Conservation (phyloP, 208 protist species). For the Porcisia hertigi region DNA sequence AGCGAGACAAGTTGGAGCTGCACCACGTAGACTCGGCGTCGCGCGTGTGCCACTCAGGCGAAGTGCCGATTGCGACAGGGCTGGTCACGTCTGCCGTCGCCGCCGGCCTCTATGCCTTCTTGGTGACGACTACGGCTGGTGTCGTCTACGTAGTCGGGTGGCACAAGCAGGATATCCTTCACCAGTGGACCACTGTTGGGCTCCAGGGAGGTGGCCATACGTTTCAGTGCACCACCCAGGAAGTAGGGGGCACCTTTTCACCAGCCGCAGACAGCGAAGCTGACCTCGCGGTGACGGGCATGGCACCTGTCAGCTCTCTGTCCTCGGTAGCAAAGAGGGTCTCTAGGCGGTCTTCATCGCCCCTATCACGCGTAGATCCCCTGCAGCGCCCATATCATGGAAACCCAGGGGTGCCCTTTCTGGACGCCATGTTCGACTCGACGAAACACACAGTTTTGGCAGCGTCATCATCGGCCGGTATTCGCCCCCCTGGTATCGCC, state of each 20-base stretch:
- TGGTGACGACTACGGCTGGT: constrained; percentile 65
- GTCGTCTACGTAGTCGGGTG: constrained; percentile 69
- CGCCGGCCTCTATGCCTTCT: constrained; percentile 53
- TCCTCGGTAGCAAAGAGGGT: neutral
- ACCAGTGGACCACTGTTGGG: constrained; percentile 44
- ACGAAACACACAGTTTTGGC: neutral
- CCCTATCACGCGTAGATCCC: constrained; percentile 11
- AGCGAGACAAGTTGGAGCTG: constrained; percentile 17
- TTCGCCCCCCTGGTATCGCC: constrained; percentile 17
- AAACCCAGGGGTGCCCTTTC: neutral
- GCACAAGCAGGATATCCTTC: constrained; percentile 46
- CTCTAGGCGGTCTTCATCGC: neutral
- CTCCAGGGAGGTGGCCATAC: constrained; percentile 28
- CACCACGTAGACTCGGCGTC: constrained; percentile 33
- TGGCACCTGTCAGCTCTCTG: constrained; percentile 1
- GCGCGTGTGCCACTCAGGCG: constrained; percentile 42
- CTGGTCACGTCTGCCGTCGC: constrained; percentile 34
- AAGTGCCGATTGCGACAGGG: constrained; percentile 46
- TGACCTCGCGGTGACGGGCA: neutral
- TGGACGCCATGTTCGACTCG: neutral
- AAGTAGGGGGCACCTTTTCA: neutral
- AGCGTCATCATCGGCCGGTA: neutral
- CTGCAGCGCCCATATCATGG: constrained; percentile 24
- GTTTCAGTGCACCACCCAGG: constrained; percentile 10
- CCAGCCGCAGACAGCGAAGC: neutral